Evolutionary conservation across 2,329 filamentous ascomycete species (phyloP), one percentile per base, ranked within the genome.

Genomic region (Talaromyces albobiverticillius): DNA sequence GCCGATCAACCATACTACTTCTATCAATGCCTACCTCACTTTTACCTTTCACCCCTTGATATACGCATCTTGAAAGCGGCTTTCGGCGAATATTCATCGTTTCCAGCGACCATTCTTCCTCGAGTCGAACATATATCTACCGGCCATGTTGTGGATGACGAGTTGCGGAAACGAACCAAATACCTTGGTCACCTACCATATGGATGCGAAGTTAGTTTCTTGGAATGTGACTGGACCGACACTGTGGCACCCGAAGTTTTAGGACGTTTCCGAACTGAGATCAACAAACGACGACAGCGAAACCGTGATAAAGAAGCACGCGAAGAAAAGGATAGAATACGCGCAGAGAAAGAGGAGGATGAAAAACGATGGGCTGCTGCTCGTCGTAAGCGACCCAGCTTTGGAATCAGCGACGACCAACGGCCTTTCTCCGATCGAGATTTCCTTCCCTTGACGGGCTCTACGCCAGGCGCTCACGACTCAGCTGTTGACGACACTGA

Each of bases 141-240:
- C 1, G 91, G 90, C 1, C 90, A 95, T 65, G 85, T 90, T 4
- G 84, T 96, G 4, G 91, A 96, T 61, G 91, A 96, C 64, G 85
- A 87, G 14, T 71, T 96, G 51, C 84, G 92, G 45, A 91, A 88
- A 67, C 83, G 90, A 29, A 86, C 89, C 53, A 95, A 94, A 68
- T 96, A 96, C 60, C 80, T 96, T 3, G 84, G 84, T 1, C 92
- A 96, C 70, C 79, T 96, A 5, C 92, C 92, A 0, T 85, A 88
- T 48, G 92, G 92, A n/a, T 96, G 91, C 68, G 87, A 95, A 60
- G 89, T 96, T 40, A 90, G 82, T 60, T 96, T 96, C 64, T 72
- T 96, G 1, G 92, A 96, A 72, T 96, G 92, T 66, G 91, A 96
- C 69, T 96, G 92, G 92, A 91, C 89, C 3, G 91, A 95, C 61